Percentiles rank a stretch among this genome's conserved stretches.
Conservation (phyloP, 257 asterid genomes). For the Solanum infundibuliforme region DNA sequence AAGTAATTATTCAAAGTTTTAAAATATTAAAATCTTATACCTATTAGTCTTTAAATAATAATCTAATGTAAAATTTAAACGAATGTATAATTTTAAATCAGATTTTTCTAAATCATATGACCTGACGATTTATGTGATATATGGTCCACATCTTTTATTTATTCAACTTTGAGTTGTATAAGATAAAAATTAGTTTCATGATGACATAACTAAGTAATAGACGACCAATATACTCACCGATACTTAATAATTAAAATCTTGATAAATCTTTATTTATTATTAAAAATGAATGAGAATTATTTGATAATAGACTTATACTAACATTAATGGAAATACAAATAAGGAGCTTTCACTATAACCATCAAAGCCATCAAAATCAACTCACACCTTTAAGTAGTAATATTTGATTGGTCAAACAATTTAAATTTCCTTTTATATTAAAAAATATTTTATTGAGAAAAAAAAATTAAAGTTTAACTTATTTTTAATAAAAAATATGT, state of each 20-base stretch:
- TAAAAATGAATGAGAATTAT: background rate
- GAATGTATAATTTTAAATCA: too few species aligned
- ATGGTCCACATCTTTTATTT: background rate
- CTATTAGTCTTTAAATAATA: background rate
- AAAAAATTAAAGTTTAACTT: background rate
- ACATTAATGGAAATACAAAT: background rate
- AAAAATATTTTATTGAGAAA: background rate
- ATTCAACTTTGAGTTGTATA: background rate
- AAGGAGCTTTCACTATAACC: conserved; percentile 2
- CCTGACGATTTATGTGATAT: background rate
- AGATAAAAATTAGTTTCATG: background rate
- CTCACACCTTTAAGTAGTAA: background rate
- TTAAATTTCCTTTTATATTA: background rate
- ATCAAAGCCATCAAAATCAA: background rate
- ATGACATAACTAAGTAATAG: background rate
- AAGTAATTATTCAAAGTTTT: background rate
- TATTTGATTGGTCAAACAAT: background rate
- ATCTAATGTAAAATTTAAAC: background rate
- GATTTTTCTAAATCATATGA: background rate
- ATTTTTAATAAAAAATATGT: too few species aligned
- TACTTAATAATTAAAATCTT: background rate
- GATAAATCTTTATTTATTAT: background rate
- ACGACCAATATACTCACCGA: background rate
- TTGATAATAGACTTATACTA: background rate
- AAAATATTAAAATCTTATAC: background rate